Evolutionary conservation across 2,329 filamentous ascomycete genomes (phyloP), one percentile per base, ranked within the genome.

Genomic region (Fusarium fracticaudum): DNA sequence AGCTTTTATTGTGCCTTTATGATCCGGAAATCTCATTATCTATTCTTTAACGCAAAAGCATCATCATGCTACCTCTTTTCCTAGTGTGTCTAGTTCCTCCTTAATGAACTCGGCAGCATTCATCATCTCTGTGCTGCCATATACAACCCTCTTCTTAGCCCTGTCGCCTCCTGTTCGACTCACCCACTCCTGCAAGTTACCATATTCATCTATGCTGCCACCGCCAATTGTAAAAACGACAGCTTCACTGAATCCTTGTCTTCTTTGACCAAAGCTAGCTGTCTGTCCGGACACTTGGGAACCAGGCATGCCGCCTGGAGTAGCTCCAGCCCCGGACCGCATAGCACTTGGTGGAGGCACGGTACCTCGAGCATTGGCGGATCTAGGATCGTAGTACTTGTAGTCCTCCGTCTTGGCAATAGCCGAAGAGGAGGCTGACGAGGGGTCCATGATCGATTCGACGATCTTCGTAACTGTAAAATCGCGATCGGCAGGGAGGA

Each of bases 131-230:
- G 96, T 99, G 80, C 95, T 97, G 24, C 96, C 96, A 82, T 99
- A 99, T 3, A 98, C 93, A 15, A 99, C 93, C 73, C 95, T 89
- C 83, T 94, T 93, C 81, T 90, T 92, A 29, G 90, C 88, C 14
- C 90, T 88, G 63, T 90, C 89, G 20, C 90, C 90, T 54, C 87
- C 87, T 8, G 94, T 95, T 74, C 96, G 89, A 81, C 90, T 91
- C 10, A 96, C 94, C 96, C 96, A 99, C 80, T 98, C 96, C 81
- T 98, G 94, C 81, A 99, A 82, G 83, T 99, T 99, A 26, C 95
- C 96, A 81, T 98, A 99, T 82, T 99, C 96, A 77, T 99, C 96
- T 94, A 99, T 98, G 81, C 95, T 98, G 47, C 96, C 96, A 53
- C 97, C 96, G 8, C 96, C 96, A 7, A 97, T 94, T 0, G 94